Base-by-base conservation (phyloP, 2,329 filamentous ascomycete species). In the Aspergillus pseudoviridinutans region DNA sequence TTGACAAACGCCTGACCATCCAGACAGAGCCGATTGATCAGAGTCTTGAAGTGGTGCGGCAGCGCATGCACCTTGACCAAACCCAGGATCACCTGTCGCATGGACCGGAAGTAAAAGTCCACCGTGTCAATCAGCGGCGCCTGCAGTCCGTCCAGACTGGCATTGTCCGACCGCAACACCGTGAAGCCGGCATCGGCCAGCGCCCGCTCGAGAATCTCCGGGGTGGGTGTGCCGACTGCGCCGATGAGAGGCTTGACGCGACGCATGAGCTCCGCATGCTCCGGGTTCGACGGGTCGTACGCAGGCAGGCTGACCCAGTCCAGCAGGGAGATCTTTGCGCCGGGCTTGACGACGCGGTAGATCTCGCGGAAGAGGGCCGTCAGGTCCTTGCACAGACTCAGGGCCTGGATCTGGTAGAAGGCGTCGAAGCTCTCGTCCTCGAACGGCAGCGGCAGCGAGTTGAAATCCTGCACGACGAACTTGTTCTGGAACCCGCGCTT, bases 401-500 rank as follows among this genome's bases (percentile, higher is more conserved):
- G 80, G 55, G 73, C 86, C 76, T 76, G 86, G 78, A 78, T 87
- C 79, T 78, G 82, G 75, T 79, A 83, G 58, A 83, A 82, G 29
- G 76, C 80, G 56, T 83, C 80, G 64, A 83, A 82, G 46, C 72
- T 74, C 27, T 67, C 68, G 60, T 82, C 76, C 14, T 67, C 76
- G 56, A 83, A 82, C 1, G 80, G 81, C 1, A 83, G 72, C 1
- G 81, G 80, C 32, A 82, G 73, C 47, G 72, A 71, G 67, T 83
- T 83, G 68, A 82, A 80, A 63, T 83, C 80, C 62, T 78, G 77
- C 32, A 78, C 74, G 56, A 81, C 69, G 60, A 83, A 83, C 2
- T 73, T 75, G 63, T 81, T 79, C 7, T 65, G 61, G 61, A 82
- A 73, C 2, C 77, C 77, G 50, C 75, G 69, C 61, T 78, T 70